Evolutionary conservation across 805 yeast species (phyloP), one percentile per base, ranked within the genome.

Genomic region (Suhomyces sp.): DNA sequence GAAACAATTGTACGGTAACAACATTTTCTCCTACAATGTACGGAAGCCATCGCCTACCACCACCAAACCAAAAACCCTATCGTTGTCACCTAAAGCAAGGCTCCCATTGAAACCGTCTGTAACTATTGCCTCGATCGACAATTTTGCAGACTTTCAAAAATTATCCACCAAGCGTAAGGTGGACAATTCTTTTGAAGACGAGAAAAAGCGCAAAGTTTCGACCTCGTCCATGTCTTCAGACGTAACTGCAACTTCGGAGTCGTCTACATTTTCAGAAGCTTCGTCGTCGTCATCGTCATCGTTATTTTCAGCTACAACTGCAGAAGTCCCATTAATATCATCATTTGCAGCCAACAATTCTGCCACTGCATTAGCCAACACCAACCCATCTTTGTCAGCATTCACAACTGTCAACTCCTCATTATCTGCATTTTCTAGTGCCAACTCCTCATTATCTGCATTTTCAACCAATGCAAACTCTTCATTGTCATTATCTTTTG

Each of bases 101-200:
- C 56, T 53, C 18, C 51, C 58, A 16, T 42, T 51, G 30, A 53
- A 50, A 24, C 61, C 61, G 1, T 35, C 49, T 9, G 50, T 51
- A n/a, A 48, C 56, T 13, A 51, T 51, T 17, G 48, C 53, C 1
- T 47, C 56, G 19, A 46, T 51, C 17, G 50, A 51, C 26, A 48
- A 39, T 16, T 40, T 45, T 19, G 33, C 44, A 15, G 30, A 27
- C 18, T 40, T 38, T 22, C 42, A 43, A 13, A 25, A 21, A 15
- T 4, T 26, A 12, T 17, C 29, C n/a, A 16, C 19, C 10, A 29
- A 29, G 33, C 13, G 21, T 13, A 29, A 20, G 23, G 19, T 17
- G 17, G 12, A 15, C 27, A n/a, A n/a, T n/a, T n/a, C n/a, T n/a
- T n/a, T n/a, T n/a, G n/a, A n/a, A n/a, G n/a, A n/a, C n/a, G n/a